Conservation (phyloP, 306 rosid genomes). For the Potentilla sterilis region DNA sequence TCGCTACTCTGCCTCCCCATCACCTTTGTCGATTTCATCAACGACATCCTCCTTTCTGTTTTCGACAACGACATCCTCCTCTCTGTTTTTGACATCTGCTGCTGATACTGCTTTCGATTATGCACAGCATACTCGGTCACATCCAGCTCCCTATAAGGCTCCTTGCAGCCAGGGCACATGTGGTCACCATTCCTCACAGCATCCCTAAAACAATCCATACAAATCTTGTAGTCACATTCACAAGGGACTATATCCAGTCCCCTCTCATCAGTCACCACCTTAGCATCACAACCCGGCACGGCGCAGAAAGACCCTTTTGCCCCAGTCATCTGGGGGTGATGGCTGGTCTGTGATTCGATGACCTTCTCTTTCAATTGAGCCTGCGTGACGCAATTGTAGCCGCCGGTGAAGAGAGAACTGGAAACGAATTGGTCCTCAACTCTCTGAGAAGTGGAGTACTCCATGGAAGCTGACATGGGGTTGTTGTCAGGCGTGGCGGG, state of each 20-base stretch:
- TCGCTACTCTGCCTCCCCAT: slow-evolving; percentile 45
- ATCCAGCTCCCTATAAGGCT: slow-evolving; percentile 40
- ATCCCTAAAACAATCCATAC: slow-evolving; percentile 63
- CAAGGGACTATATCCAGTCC: slow-evolving; percentile 66
- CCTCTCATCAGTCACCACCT: slow-evolving; percentile 55
- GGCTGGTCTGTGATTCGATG: slow-evolving; percentile 54
- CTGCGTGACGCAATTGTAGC: slow-evolving; percentile 52
- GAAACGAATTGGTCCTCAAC: slow-evolving; percentile 66
- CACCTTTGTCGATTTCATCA: slow-evolving; percentile 44
- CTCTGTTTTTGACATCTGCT: slow-evolving; percentile 46
- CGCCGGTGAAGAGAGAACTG: slow-evolving; percentile 67
- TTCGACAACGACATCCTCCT: slow-evolving; percentile 50
- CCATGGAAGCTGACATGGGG: slow-evolving; percentile 36
- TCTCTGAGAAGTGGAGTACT: slow-evolving; percentile 54
- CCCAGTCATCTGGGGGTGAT: slow-evolving; percentile 66
- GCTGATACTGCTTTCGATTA: slow-evolving; percentile 8
- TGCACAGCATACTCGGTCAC: slow-evolving; percentile 14
- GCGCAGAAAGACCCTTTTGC: slow-evolving; percentile 56
- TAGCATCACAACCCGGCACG: slow-evolving; percentile 54
- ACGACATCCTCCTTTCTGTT: slow-evolving; percentile 57
- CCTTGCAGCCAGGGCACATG: slow-evolving; percentile 63
- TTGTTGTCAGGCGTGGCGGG: slow-evolving; percentile 68
- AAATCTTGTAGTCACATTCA: slow-evolving; percentile 60
- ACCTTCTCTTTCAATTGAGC: slow-evolving; percentile 63
- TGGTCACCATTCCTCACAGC: slow-evolving; percentile 44